A percentile compares a stretch with the other conserved stretches of the same genome.
These are phyloP conservation scores for Dictyostelium gargantuum DNA, from an alignment of 208 protist genomes.

Conservation along the genomic window DNA sequence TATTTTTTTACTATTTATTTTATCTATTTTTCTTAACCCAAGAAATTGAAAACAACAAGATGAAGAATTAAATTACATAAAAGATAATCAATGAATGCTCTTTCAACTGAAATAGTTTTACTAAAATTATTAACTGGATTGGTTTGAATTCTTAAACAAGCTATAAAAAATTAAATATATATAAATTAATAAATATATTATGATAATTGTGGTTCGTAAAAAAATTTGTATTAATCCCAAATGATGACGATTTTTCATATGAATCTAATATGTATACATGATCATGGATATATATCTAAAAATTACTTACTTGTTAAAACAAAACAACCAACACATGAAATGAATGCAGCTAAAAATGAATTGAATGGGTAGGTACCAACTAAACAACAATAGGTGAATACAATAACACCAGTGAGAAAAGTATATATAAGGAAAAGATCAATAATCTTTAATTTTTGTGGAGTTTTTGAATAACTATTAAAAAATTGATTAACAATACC, in stretches of 20 bases:
- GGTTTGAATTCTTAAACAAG: conserved; percentile 77
- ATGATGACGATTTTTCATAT: no score
- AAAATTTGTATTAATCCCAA: no score
- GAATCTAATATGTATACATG: no score
- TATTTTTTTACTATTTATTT: not conserved
- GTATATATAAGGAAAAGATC: conserved; percentile 75
- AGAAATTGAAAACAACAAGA: conserved; percentile 78
- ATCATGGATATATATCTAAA: no score
- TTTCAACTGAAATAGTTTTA: conserved; percentile 68
- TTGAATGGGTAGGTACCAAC: conserved; percentile 83
- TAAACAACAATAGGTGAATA: conserved; percentile 76
- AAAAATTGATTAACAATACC: conserved; percentile 1
- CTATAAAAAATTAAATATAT: not conserved
- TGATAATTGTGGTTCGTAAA: no score
- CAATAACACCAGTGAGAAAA: conserved; percentile 77
- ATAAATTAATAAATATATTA: no score
- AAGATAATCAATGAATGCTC: conserved; percentile 77
- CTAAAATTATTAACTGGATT: conserved; percentile 71
- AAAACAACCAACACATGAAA: conserved; percentile 79
- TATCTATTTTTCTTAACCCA: conserved; percentile 57
- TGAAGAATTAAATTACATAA: conserved; percentile 76
- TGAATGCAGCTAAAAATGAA: conserved; percentile 81
- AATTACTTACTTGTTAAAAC: conserved; percentile 66
- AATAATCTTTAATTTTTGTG: conserved; percentile 77
- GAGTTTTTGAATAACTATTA: conserved; percentile 60